Evolutionary conservation across 169 alveolate species (phyloP), one percentile per base, ranked within the genome.

Genomic region (Toxoplasma gondii): DNA sequence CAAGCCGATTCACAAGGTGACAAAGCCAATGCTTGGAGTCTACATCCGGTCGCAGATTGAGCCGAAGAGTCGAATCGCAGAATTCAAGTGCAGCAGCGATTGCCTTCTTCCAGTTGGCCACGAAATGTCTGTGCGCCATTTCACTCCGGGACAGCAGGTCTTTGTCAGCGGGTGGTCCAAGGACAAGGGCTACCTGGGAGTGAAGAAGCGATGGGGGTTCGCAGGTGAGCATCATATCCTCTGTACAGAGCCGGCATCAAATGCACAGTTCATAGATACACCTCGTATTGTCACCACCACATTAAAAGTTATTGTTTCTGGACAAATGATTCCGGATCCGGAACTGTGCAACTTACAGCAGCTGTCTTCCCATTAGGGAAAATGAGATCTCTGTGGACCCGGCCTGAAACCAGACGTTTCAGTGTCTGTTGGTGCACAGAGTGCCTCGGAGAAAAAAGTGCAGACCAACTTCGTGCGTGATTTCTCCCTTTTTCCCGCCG

Each of bases 131-230:
- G 98, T 96, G 27, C 81, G 98, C 44, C 99, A 97, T 94, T 97
- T 97, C 94, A 96, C 98, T 7, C 98, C 99, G 0, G 99, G 99
- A 0, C 98, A 97, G 96, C 96, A 98, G 97, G 97, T 97, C 82
- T 97, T 97, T 81, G 98, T 97, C 17, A 94, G 98, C 34, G 98
- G 98, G 41, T 97, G 98, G 96, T 92, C 97, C n/a, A 96, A 96
- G 69, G 97, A 96, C 39, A 97, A 97, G 94, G 99, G 99, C 0
- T 97, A 96, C 92, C 96, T 96, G 93, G 98, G 98, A 4, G 98
- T 98, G n/a, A 96, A 97, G 97, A 94, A 97, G 69, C 94, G 97
- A 45, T 97, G 98, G 98, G 96, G 96, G 12, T 97, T 97, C 83
- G 97, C 98, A 31, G 98, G 98, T 24, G 96, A 96, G 95, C 45